These are phyloP conservation scores for Chlamydomonas schloesseri DNA, from an alignment of 139 green algal species.

Conservation along the genomic window DNA sequence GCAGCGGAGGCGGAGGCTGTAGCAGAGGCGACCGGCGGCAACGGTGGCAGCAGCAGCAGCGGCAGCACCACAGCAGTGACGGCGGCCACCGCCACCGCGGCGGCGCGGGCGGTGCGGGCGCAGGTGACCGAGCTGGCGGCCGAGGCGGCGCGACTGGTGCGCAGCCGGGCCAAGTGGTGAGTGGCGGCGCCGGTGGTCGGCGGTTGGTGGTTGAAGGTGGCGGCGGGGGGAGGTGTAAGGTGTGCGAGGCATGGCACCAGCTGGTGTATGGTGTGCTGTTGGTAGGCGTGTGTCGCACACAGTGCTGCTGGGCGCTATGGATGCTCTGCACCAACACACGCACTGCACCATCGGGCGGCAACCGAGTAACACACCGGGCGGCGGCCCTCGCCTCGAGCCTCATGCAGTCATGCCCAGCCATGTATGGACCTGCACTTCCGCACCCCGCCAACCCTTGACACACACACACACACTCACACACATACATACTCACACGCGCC, in stretches of 20 bases:
- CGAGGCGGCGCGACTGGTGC: background rate
- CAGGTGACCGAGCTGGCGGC: background rate
- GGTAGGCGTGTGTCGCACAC: background rate
- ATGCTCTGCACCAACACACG: background rate
- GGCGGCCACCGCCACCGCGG: background rate
- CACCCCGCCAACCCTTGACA: no score
- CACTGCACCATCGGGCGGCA: no score
- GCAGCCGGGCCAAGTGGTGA: slow-evolving; percentile 19
- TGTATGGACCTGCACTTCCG: no score
- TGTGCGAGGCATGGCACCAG: background rate
- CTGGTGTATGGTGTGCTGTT: no score
- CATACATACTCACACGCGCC: background rate
- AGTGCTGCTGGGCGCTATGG: no score
- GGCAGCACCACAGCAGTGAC: background rate
- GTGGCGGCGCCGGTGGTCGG: background rate
- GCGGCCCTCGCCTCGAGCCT: no score
- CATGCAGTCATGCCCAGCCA: no score
- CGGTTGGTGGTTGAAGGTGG: background rate
- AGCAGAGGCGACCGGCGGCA: background rate
- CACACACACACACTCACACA: background rate
- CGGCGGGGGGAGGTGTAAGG: background rate
- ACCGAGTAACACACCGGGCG: no score
- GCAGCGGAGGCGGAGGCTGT: background rate
- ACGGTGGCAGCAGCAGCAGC: background rate
- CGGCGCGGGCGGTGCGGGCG: background rate